Evolutionary conservation across 306 rosid species (phyloP).

Genomic region (Spatholobus suberectus): DNA sequence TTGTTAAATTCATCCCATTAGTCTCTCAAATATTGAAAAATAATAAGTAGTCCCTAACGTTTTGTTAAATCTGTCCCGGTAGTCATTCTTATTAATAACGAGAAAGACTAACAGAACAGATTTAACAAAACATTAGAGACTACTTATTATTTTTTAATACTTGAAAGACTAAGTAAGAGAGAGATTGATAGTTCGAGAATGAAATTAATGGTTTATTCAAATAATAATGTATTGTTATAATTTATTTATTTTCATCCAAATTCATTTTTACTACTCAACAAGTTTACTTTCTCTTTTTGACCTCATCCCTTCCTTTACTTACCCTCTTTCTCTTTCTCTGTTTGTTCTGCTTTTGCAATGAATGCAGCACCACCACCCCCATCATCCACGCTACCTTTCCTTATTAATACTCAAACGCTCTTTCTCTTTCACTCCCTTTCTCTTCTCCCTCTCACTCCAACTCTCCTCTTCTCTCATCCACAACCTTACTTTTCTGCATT

Average conservation of each 20-base stretch:
- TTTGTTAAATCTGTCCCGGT: too few relatives aligned
- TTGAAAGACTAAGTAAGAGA: too few relatives aligned
- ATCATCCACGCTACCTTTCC: constrained; percentile 23
- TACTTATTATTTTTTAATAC: too few relatives aligned
- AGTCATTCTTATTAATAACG: too few relatives aligned
- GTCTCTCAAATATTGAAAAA: too few relatives aligned
- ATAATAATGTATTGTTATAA: too few relatives aligned
- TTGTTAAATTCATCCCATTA: too few relatives aligned
- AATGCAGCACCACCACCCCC: constrained; percentile 57
- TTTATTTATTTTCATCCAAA: neutral
- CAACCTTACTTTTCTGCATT: constrained; percentile 27
- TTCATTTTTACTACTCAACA: neutral
- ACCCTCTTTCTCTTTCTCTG: constrained; percentile 28
- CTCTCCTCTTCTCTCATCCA: neutral
- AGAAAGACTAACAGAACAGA: too few relatives aligned
- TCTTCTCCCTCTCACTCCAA: neutral
- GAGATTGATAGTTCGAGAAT: too few relatives aligned
- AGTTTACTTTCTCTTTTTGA: constrained; percentile 27
- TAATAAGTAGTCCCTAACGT: too few relatives aligned
- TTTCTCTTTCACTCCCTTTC: constrained; percentile 2
- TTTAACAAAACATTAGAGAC: too few relatives aligned
- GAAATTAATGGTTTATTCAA: too few relatives aligned
- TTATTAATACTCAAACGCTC: constrained; percentile 41
- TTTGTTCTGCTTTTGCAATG: constrained; percentile 60
- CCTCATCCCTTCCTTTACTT: neutral